Evolutionary conservation across 225 moss, liverwort and hornwort genomes (phyloP), one percentile per base, ranked within the genome.

Genomic region (Rhytidiadelphus loreus): DNA sequence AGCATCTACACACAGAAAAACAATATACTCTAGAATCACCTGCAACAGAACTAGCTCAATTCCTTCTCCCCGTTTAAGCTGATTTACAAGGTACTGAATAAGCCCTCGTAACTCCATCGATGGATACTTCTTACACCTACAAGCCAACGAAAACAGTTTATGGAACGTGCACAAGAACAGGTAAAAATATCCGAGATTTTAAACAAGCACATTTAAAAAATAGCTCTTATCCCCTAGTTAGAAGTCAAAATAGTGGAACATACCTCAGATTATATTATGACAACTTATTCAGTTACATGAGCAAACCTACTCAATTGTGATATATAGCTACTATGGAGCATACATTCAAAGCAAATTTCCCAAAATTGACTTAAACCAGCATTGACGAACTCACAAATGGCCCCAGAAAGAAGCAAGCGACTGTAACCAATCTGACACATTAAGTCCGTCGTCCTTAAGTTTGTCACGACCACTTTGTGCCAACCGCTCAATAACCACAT

Each of bases 331-430:
- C 55, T 53, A 46, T 35, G 58, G 8, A 58, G 29, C 88, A 69
- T 88, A 39, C 19, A 26, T 41, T 53, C 16, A 14, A 60, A 86
- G 35, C 24, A 83, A 37, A 87, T 63, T 50, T 77, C 69, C 30
- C 16, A 52, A 83, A 74, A 28, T 60, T 33, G 57, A 37, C 64
- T 70, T 52, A 43, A 90, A 52, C 33, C 74, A 83, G 72, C 35
- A 89, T 62, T 86, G 30, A 43, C 75, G 48, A 85, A 91, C 98
- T 88, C 93, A 99, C 98, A 99, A 90, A 88, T 97, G 97, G 83
- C 99, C 99, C 99, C 99, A 99, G 82, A 99, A 99, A 28, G 97
- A 99, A 88, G 99, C 99, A 89, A 99, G 97, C 57, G 99, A 99
- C 86, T 99, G 99, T 91, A 99, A 92, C 99, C 99, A 99, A 92